Evolutionary conservation across 768 basidiomycete genomes (phyloP).

Genomic region (Mycena rebaudengoi): DNA sequence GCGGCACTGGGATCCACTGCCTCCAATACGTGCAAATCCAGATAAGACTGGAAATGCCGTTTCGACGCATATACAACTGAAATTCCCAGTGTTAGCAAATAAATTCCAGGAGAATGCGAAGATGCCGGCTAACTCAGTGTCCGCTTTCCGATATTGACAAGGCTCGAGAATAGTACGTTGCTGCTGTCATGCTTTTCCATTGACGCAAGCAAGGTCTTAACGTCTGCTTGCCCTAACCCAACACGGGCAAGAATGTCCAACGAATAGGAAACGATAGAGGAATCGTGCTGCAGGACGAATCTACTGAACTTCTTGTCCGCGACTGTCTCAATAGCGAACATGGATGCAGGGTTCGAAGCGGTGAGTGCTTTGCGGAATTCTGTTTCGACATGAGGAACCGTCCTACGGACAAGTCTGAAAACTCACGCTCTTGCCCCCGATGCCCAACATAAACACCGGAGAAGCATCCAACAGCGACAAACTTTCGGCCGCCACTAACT

Average conservation of each 20-base stretch:
- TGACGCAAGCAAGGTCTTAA: slow-evolving; percentile 60
- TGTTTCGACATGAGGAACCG: slow-evolving; percentile 33
- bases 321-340: slow-evolving; percentile 62
- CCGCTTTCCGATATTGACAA: slow-evolving; percentile 60
- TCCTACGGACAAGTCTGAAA: slow-evolving; percentile 1
- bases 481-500: slow-evolving; percentile 62
- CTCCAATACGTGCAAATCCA: slow-evolving; percentile 67
- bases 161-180: slow-evolving; percentile 68
- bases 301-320: slow-evolving; percentile 62
- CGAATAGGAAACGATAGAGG: slow-evolving; percentile 69
- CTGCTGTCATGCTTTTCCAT: slow-evolving; percentile 68
- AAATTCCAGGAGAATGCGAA: not conserved
- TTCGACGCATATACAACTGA: slow-evolving; percentile 78
- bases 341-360: slow-evolving; percentile 55
- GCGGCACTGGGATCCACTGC: slow-evolving; percentile 51
- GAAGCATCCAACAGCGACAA: slow-evolving; percentile 70
- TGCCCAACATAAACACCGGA: slow-evolving; percentile 76
- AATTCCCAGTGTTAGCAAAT: not conserved
- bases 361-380: slow-evolving; percentile 68
- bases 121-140: slow-evolving; percentile 58
- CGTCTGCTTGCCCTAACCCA: slow-evolving; percentile 56
- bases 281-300: slow-evolving; percentile 71
- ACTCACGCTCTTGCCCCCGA: slow-evolving; percentile 63
- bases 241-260: slow-evolving; percentile 74
- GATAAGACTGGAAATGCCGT: slow-evolving; percentile 62